Evolutionary conservation across 139 green algal genomes (phyloP).

Genomic region (Desmodesmus armatus): DNA sequence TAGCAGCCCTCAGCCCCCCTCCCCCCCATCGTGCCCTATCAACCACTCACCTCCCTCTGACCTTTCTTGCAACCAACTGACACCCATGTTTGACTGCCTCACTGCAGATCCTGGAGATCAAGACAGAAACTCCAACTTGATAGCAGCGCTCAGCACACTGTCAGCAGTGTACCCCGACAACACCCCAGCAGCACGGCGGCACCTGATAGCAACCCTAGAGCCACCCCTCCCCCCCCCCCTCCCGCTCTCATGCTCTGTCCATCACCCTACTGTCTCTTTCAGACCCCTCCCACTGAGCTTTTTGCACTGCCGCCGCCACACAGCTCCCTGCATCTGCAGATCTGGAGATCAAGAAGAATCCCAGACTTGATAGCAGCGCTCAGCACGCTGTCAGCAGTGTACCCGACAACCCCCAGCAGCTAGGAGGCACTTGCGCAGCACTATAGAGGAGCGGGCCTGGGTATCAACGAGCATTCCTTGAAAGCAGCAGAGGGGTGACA

Average conservation of each 20-base stretch:
- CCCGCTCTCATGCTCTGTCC: too few species aligned
- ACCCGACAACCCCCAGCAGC: too few species aligned
- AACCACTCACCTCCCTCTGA: too few species aligned
- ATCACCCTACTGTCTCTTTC: too few species aligned
- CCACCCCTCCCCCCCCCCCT: too few species aligned
- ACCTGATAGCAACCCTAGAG: conserved; percentile 75
- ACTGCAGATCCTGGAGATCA: conserved; percentile 86
- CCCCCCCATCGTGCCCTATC: too few species aligned
- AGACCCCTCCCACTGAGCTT: too few species aligned
- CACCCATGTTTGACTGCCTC: neutral
- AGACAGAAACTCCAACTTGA: conserved; percentile 88
- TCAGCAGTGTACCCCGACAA: conserved; percentile 89
- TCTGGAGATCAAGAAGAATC: conserved; percentile 91
- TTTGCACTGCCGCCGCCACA: too few species aligned
- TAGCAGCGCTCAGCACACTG: conserved; percentile 78
- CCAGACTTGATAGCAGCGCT: conserved; percentile 85
- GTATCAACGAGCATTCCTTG: conserved; percentile 86
- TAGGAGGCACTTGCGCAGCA: conserved; percentile 54
- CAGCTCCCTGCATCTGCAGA: too few species aligned
- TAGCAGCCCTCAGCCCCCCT: too few species aligned
- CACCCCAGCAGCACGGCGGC: conserved; percentile 21
- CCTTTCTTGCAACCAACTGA: too few species aligned
- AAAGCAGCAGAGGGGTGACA: conserved; percentile 74
- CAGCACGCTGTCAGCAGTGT: conserved; percentile 81
- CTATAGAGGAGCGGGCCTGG: conserved; percentile 84